phyloP scores from a whole-genome alignment of 139 green algal genomes.

The Gonium pectorale region DNA sequence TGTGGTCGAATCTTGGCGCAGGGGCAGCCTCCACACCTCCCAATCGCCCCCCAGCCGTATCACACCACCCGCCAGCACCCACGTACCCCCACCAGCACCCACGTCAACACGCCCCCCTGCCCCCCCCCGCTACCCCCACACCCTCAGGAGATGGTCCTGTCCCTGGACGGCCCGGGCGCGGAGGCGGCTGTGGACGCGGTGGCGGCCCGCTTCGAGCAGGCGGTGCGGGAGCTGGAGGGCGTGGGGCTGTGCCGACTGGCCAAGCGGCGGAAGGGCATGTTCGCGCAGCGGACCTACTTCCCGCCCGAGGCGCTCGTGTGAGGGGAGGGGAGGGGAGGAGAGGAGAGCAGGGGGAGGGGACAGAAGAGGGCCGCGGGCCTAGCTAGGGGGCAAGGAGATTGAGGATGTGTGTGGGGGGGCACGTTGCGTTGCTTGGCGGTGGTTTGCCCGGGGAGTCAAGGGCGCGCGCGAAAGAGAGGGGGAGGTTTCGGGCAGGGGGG shows the following conservation, averaged over 20 bases:
- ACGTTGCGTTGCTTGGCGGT: too few relatives aligned
- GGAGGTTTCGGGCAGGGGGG: too few relatives aligned
- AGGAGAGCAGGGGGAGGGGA: too few relatives aligned
- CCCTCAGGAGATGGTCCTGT: constrained; percentile 32
- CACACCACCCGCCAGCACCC: too few relatives aligned
- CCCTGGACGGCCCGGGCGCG: constrained; percentile 31
- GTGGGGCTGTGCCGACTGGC: constrained; percentile 49
- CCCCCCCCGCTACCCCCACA: not conserved
- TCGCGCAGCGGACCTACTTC: constrained; percentile 50
- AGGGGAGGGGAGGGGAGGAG: too few relatives aligned
- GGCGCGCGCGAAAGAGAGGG: too few relatives aligned
- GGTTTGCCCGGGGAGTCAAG: too few relatives aligned
- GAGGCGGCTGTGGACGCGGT: constrained; percentile 36
- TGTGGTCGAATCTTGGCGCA: not conserved
- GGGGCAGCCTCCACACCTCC: not conserved
- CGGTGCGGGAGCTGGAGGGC: constrained; percentile 43
- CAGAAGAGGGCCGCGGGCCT: too few relatives aligned
- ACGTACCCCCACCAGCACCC: too few relatives aligned
- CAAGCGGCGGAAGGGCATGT: constrained; percentile 48
- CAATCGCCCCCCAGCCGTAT: too few relatives aligned
- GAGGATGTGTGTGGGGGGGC: too few relatives aligned
- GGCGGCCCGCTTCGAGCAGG: constrained; percentile 47
- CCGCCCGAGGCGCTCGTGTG: constrained; percentile 35
- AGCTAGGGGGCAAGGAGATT: too few relatives aligned
- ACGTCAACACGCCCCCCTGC: not conserved